phyloP scores from a whole-genome alignment of 2,329 filamentous ascomycete genomes.

The Exophiala viscosa region DNA sequence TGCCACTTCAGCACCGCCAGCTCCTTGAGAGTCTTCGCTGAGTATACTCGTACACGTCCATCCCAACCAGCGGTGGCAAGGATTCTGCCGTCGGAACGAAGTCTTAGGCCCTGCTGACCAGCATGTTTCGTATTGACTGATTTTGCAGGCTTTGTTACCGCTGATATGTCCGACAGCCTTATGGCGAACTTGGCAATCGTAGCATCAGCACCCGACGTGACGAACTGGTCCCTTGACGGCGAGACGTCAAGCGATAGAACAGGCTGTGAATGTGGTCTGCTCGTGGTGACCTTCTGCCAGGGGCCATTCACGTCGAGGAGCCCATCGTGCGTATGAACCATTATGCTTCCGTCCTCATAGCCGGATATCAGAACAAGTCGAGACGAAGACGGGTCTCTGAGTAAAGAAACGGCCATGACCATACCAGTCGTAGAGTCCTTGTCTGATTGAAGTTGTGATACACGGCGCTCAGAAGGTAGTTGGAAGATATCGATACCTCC shows the following conservation, averaged over 20 bases:
- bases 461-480: conserved; percentile 69
- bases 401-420: conserved; percentile 76
- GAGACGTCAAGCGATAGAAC: conserved; percentile 68
- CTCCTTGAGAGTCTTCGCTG: conserved; percentile 74
- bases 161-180: conserved; percentile 32
- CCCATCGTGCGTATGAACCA: conserved; percentile 50
- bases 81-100: conserved; percentile 76
- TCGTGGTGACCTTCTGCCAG: conserved; percentile 59
- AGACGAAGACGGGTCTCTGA: conserved; percentile 42
- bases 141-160: conserved; percentile 51
- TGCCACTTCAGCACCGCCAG: conserved; percentile 94
- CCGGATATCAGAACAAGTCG: conserved; percentile 58
- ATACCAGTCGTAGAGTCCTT: conserved; percentile 56
- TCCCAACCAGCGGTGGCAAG: conserved; percentile 96
- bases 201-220: conserved; percentile 80
- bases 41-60: conserved; percentile 74
- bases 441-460: conserved; percentile 55
- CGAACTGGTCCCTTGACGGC: conserved; percentile 54
- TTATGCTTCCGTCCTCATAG: conserved; percentile 79
- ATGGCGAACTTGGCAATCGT: conserved; percentile 72
- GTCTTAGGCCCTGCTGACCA: conserved; percentile 75
- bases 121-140: conserved; percentile 75
- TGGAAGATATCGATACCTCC: conserved; percentile 81
- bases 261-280: conserved; percentile 71
- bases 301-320: conserved; percentile 27